Conservation (phyloP, 2,329 filamentous ascomycete species). For the Byssothecium circinans region DNA sequence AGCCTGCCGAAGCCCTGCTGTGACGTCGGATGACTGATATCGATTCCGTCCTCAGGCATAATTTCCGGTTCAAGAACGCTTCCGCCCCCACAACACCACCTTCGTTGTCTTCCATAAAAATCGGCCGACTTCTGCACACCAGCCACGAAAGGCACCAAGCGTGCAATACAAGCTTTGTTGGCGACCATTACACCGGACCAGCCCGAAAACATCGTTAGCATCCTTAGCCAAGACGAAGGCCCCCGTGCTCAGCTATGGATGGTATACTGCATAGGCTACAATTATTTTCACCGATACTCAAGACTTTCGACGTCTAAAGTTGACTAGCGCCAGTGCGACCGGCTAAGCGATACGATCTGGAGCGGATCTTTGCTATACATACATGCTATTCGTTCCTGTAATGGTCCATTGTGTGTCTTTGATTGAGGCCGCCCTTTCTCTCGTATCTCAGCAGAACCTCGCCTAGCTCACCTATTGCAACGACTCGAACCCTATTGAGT, state of each 20-base stretch:
- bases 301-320: no score
- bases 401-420: no score
- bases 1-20: no score
- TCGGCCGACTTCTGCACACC: conserved; percentile 5
- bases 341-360: no score
- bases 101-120: conserved; percentile 13
- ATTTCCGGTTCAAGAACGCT: conserved; percentile 2
- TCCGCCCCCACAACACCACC: conserved; percentile 14
- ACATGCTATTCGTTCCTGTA: no score
- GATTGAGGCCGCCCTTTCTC: no score
- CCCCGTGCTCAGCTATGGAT: conserved; percentile 4
- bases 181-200: conserved; percentile 7
- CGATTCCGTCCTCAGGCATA: conserved; percentile 9
- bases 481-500: background rate
- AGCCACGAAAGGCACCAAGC: conserved; percentile 14
- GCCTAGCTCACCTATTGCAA: background rate
- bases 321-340: no score
- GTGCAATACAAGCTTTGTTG: conserved; percentile 12
- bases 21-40: background rate
- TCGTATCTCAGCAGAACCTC: no score
- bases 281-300: background rate
- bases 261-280: background rate
- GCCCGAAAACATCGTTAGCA: conserved; percentile 3
- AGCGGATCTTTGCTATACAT: no score
- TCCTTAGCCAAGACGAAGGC: conserved; percentile 3